Evolutionary conservation across 257 asterid species (phyloP).

Genomic region (Echites panduratus): DNA sequence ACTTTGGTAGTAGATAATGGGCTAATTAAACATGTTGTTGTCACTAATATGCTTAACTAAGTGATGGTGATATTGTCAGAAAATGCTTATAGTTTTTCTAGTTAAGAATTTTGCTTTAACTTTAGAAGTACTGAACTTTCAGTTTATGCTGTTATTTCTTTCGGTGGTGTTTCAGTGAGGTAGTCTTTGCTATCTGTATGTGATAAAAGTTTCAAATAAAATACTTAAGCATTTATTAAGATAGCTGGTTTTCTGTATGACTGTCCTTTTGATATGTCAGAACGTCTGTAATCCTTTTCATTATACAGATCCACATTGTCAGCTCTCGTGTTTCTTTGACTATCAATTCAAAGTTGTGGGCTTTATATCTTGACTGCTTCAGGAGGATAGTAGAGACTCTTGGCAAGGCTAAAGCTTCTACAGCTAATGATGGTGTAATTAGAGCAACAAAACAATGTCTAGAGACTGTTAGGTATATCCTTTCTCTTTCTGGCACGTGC

Average conservation of each 20-base stretch:
- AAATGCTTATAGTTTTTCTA: neutral
- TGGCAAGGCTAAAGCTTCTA: slow-evolving; percentile 28
- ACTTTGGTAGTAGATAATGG: neutral
- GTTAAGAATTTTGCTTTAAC: neutral
- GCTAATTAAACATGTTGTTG: neutral
- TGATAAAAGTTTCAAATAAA: neutral
- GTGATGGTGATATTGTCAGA: neutral
- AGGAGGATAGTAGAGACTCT: slow-evolving; percentile 37
- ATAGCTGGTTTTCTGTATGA: neutral
- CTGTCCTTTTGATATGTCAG: neutral
- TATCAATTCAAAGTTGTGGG: slow-evolving; percentile 54
- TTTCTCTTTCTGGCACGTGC: slow-evolving; percentile 18
- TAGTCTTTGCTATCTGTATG: neutral
- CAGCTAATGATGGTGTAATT: slow-evolving; percentile 32
- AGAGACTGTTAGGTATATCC: slow-evolving; percentile 55
- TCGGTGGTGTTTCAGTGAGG: neutral
- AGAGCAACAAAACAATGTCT: slow-evolving; percentile 59
- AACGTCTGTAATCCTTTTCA: slow-evolving; percentile 10
- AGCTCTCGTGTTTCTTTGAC: slow-evolving; percentile 36
- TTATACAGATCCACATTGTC: slow-evolving; percentile 55
- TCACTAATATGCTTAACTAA: neutral
- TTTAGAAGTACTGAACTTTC: neutral
- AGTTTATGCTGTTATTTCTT: neutral
- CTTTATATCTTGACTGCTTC: slow-evolving; percentile 45
- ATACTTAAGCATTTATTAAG: slow-evolving; percentile 1